phyloP scores from a whole-genome alignment of 2,329 filamentous ascomycete species.

The Phialophora verrucosa region DNA sequence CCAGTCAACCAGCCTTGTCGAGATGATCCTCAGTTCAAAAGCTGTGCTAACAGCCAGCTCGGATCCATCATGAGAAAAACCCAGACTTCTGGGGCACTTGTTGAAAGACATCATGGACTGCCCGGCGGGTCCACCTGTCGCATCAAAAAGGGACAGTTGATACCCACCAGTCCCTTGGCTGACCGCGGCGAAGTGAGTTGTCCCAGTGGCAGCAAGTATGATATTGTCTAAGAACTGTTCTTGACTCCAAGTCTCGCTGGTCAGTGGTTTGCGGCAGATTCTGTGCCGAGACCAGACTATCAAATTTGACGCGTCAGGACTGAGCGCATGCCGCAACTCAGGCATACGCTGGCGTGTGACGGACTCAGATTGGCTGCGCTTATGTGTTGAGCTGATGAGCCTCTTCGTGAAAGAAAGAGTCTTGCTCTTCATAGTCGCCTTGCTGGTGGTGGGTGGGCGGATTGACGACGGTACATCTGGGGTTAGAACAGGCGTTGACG shows the following conservation, averaged over 20 bases:
- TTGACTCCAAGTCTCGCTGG: background rate
- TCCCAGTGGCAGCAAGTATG: constrained; percentile 7
- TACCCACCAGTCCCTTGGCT: background rate
- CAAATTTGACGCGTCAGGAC: constrained; percentile 12
- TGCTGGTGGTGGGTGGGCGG: background rate
- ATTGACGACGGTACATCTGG: background rate
- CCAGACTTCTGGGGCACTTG: background rate
- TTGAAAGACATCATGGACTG: constrained; percentile 6
- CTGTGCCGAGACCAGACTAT: constrained; percentile 14
- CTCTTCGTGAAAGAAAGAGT: background rate
- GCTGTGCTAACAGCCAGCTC: constrained; percentile 11
- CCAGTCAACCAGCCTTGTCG: background rate
- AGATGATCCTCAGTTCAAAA: constrained; percentile 9
- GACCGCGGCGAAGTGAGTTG: constrained; percentile 7
- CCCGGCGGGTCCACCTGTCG: background rate
- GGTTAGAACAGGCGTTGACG: background rate
- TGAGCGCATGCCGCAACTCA: constrained; percentile 3
- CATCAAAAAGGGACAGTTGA: constrained; percentile 6
- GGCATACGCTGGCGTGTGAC: background rate
- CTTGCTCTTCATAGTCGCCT: background rate
- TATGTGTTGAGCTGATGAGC: background rate
- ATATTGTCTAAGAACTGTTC: constrained; percentile 8
- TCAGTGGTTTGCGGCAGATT: background rate
- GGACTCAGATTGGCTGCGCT: constrained; percentile 1
- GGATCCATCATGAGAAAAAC: constrained; percentile 6